phyloP scores from a whole-genome alignment of 495 filamentous ascomycete species.

The Aspergillus affinis region DNA sequence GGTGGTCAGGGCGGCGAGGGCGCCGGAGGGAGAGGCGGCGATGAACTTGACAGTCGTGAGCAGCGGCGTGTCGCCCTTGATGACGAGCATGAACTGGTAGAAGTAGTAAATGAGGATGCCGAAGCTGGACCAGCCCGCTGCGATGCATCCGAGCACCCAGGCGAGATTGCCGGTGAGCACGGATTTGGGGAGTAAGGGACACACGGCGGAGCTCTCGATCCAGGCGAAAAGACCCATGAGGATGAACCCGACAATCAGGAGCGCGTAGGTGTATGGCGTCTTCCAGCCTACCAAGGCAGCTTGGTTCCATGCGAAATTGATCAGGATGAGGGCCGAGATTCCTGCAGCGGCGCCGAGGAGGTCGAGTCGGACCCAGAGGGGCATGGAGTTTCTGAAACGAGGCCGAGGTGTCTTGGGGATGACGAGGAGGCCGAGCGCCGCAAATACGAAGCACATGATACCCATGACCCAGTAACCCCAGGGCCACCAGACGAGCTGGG shows the following conservation, averaged over 20 bases:
- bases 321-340: constrained; percentile 54
- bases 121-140: constrained; percentile 60
- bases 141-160: constrained; percentile 55
- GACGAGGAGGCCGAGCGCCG: constrained; percentile 39
- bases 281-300: constrained; percentile 59
- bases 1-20: constrained; percentile 48
- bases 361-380: constrained; percentile 44
- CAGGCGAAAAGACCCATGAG: constrained; percentile 50
- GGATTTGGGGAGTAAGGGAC: constrained; percentile 55
- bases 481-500: constrained; percentile 57
- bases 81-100: constrained; percentile 52
- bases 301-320: constrained; percentile 65
- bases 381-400: constrained; percentile 15
- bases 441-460: constrained; percentile 44
- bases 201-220: constrained; percentile 45
- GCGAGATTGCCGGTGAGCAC: constrained; percentile 49
- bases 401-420: constrained; percentile 46
- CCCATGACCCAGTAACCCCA: constrained; percentile 62
- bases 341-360: constrained; percentile 48
- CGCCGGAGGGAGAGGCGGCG: constrained; percentile 46
- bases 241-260: constrained; percentile 57
- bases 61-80: constrained; percentile 48
- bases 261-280: constrained; percentile 49
- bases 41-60: constrained; percentile 46
- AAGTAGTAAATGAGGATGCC: constrained; percentile 62